phyloP scores from a whole-genome alignment of 371 early-diverging fungal genomes.

The Mortierella sp. region DNA sequence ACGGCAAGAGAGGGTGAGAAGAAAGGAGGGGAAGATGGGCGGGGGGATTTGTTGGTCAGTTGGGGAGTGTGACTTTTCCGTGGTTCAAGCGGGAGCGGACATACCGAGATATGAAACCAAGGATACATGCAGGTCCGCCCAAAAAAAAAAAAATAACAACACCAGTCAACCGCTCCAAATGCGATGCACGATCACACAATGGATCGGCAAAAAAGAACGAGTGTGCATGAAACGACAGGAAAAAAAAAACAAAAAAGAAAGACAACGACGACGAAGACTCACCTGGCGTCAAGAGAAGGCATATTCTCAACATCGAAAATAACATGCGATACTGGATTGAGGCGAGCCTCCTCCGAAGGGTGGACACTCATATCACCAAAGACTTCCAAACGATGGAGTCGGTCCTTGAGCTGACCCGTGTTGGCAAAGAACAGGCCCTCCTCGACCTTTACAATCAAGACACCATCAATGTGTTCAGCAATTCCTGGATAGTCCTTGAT shows the following conservation, averaged over 20 bases:
- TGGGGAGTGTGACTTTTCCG: too few species aligned
- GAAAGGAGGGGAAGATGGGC: not conserved
- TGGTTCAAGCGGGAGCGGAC: not conserved
- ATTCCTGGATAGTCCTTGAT: conserved; percentile 71
- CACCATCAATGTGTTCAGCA: conserved; percentile 83
- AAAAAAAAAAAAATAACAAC: conserved; percentile 2
- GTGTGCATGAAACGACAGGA: not conserved
- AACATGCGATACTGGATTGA: conserved; percentile 71
- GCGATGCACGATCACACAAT: not conserved
- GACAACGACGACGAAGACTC: not conserved
- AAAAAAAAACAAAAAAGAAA: conserved; percentile 12
- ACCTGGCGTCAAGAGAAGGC: conserved; percentile 90
- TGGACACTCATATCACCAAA: conserved; percentile 93
- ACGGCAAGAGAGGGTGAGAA: not conserved
- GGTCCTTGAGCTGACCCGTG: conserved; percentile 92
- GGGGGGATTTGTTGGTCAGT: not conserved
- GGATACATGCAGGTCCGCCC: too few species aligned
- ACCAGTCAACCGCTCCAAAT: not conserved
- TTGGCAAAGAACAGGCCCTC: conserved; percentile 96
- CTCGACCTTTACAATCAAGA: conserved; percentile 87
- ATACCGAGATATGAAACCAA: too few species aligned
- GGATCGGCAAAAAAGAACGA: too few species aligned
- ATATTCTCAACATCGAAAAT: conserved; percentile 92
- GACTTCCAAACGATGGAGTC: conserved; percentile 89
- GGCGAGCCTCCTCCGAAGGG: conserved; percentile 82